These are phyloP conservation scores for Aquanectria penicillioides DNA, from an alignment of 2,329 filamentous ascomycete genomes.

Conservation along the genomic window DNA sequence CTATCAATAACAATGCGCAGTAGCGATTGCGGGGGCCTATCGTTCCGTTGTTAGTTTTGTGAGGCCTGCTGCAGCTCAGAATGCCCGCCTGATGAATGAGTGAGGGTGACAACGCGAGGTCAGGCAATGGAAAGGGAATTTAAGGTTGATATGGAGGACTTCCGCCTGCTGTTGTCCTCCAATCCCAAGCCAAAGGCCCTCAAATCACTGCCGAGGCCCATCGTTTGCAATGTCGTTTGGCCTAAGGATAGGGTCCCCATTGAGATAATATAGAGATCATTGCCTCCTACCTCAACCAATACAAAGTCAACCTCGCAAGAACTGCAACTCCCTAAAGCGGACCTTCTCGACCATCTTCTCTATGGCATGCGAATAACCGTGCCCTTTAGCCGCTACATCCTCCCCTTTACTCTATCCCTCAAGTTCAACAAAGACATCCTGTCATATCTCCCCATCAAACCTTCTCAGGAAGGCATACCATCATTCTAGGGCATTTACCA, in stretches of 20 bases:
- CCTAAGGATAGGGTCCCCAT: constrained; percentile 58
- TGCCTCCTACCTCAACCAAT: constrained; percentile 62
- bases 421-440: constrained; percentile 68
- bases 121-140: neutral
- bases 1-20: constrained; percentile 32
- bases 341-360: constrained; percentile 45
- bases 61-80: neutral
- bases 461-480: constrained; percentile 61
- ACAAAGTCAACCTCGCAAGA: constrained; percentile 57
- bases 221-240: constrained; percentile 38
- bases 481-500: constrained; percentile 73
- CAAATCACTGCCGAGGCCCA: neutral
- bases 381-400: constrained; percentile 68
- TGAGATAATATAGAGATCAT: constrained; percentile 72
- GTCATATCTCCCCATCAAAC: constrained; percentile 64
- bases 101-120: neutral
- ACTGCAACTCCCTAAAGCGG: constrained; percentile 33
- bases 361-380: constrained; percentile 69
- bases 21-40: constrained; percentile 20
- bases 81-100: neutral
- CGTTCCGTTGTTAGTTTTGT: constrained; percentile 4
- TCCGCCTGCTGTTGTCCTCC: constrained; percentile 17
- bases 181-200: neutral
- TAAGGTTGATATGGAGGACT: constrained; percentile 1
- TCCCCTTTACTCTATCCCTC: constrained; percentile 73